Evolutionary conservation across 1,284 basidiomycete genomes (phyloP).

Genomic region (Trichosporon asahii): DNA sequence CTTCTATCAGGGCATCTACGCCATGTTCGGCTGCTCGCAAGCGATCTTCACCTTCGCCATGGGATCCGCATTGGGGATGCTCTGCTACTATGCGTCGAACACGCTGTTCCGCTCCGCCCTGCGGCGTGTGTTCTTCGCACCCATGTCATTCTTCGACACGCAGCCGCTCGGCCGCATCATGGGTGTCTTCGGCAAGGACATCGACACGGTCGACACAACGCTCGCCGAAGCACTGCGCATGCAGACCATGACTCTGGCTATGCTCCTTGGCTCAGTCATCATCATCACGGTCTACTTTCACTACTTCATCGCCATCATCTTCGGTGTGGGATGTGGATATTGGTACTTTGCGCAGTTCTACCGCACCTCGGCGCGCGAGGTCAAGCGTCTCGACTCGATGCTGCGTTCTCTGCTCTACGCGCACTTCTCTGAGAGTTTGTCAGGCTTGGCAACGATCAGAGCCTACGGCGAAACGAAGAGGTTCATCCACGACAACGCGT

Average conservation of each 20-base stretch:
- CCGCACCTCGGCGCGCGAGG: conserved; percentile 76
- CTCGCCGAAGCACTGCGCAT: conserved; percentile 65
- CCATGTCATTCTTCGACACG: conserved; percentile 69
- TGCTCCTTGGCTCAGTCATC: conserved; percentile 58
- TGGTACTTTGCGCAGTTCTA: conserved; percentile 61
- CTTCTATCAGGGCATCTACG: conserved; percentile 72
- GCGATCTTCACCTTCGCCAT: conserved; percentile 65
- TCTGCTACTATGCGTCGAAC: conserved; percentile 61
- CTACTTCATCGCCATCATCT: conserved; percentile 59
- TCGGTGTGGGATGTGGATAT: conserved; percentile 36
- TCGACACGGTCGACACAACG: conserved; percentile 71
- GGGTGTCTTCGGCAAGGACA: conserved; percentile 59
- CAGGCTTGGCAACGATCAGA: conserved; percentile 69
- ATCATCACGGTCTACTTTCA: conserved; percentile 67
- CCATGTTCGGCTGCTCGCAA: conserved; percentile 56
- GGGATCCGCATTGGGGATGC: conserved; percentile 59
- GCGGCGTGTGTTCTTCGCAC: conserved; percentile 62
- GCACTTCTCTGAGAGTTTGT: conserved; percentile 75
- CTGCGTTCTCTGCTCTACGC: conserved; percentile 69
- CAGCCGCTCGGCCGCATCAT: conserved; percentile 65
- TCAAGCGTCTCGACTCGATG: conserved; percentile 57
- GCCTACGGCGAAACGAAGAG: conserved; percentile 64
- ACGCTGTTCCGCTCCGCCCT: conserved; percentile 61
- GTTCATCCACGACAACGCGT: conserved; percentile 66
- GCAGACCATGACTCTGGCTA: conserved; percentile 39